These are phyloP conservation scores for Globisporangium sylvaticum DNA, from an alignment of 352 stramenopile genomes.

Conservation along the genomic window DNA sequence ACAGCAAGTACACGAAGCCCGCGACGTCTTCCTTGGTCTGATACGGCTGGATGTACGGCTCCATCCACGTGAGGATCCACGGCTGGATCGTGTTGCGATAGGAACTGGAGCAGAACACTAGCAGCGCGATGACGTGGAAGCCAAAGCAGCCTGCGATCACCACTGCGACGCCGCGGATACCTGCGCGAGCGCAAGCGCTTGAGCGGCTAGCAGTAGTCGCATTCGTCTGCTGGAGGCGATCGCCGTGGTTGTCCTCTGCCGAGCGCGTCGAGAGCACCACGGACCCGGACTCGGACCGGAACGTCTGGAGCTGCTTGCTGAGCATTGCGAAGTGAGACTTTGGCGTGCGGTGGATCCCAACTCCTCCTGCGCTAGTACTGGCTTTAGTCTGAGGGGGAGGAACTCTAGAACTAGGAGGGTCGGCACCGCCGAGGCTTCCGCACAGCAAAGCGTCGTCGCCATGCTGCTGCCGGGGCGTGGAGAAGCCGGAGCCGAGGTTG, in stretches of 20 bases:
- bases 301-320: neutral
- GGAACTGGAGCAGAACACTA: conserved; percentile 24
- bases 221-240: neutral
- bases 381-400: too few species aligned
- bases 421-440: neutral
- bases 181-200: neutral
- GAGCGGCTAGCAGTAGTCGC: neutral
- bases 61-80: conserved; percentile 14
- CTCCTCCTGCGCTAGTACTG: neutral
- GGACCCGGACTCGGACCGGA: neutral
- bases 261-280: conserved; percentile 2
- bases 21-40: conserved; percentile 20
- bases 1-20: conserved; percentile 22
- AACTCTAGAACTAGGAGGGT: neutral
- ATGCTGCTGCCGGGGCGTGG: neutral
- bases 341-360: neutral
- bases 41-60: conserved; percentile 17
- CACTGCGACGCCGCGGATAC: neutral
- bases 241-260: neutral
- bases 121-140: conserved; percentile 11
- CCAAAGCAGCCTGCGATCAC: conserved; percentile 18
- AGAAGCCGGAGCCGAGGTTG: neutral
- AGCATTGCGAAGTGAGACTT: conserved; percentile 2
- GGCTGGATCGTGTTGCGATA: conserved; percentile 20
- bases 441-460: neutral